Conservation (phyloP, 73 alveolate species). For the Blepharisma stoltei region DNA sequence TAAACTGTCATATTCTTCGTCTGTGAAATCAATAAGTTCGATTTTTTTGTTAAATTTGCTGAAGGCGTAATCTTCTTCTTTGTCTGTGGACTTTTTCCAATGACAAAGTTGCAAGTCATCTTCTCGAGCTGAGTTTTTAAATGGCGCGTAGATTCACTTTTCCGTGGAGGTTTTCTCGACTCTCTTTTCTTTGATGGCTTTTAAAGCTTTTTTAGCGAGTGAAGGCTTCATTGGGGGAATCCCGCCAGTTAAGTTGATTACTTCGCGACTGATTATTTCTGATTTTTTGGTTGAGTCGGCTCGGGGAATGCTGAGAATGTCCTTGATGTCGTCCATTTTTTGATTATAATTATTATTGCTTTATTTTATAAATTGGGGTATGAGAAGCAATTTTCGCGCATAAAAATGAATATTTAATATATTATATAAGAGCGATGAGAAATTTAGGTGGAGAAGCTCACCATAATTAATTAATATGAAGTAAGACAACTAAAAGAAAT, state of each 20-base stretch:
- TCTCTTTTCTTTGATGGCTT: conserved; percentile 35
- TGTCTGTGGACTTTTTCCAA: conserved; percentile 83
- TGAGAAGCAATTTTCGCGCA: no score
- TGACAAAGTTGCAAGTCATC: conserved; percentile 60
- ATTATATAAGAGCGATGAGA: no score
- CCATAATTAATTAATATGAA: no score
- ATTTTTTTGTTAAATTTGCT: conserved; percentile 73
- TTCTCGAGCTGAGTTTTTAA: conserved; percentile 80
- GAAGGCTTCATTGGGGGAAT: conserved; percentile 35
- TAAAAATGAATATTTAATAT: no score
- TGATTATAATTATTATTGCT: not conserved
- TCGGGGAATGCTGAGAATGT: conserved; percentile 8
- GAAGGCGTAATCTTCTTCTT: conserved; percentile 76
- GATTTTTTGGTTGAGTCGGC: not conserved
- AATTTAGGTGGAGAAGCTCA: no score
- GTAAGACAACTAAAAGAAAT: no score
- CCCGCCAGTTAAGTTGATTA: conserved; percentile 28
- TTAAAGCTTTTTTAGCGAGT: not conserved
- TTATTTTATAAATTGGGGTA: no score
- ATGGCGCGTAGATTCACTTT: conserved; percentile 80
- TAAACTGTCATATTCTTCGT: conserved; percentile 70
- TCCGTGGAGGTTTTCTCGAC: conserved; percentile 30
- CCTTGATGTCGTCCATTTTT: conserved; percentile 23
- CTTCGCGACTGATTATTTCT: conserved; percentile 17
- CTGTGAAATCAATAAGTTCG: conserved; percentile 65